A percentile compares a stretch with the other conserved stretches of the same genome.
Conservation (phyloP, 768 basidiomycete genomes). For the Sutorius australiensis region DNA sequence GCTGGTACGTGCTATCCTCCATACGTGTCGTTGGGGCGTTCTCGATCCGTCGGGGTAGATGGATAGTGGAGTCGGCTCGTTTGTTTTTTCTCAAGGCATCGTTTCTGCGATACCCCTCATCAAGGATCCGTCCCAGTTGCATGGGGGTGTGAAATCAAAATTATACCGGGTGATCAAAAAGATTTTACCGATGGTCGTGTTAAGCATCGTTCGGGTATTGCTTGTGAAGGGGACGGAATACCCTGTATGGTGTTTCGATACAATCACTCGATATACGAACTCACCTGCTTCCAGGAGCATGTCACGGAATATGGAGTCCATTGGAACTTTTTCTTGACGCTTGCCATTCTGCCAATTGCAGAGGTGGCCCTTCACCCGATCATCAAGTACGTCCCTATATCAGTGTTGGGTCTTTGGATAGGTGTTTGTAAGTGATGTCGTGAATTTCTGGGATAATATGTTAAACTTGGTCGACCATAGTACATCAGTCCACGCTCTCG, state of each 20-base stretch:
- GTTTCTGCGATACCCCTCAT: constrained; percentile 83
- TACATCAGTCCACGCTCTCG: constrained; percentile 66
- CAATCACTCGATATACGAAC: not conserved
- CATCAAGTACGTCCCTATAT: constrained; percentile 52
- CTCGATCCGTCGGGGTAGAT: constrained; percentile 52
- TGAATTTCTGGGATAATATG: not conserved
- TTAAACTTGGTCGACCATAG: constrained; percentile 36
- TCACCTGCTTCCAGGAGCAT: constrained; percentile 64
- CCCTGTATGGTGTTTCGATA: constrained; percentile 56
- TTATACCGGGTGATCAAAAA: constrained; percentile 50
- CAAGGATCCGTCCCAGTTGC: constrained; percentile 55
- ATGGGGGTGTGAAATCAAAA: constrained; percentile 47
- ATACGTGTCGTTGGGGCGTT: not conserved
- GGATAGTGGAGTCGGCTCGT: constrained; percentile 97
- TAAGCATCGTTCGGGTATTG: constrained; percentile 75
- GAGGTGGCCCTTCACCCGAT: constrained; percentile 69
- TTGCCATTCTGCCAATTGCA: constrained; percentile 73
- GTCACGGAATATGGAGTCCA: constrained; percentile 94
- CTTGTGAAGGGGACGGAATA: constrained; percentile 93
- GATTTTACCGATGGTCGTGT: constrained; percentile 57
- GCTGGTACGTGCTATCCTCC: constrained; percentile 51
- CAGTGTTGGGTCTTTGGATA: constrained; percentile 58
- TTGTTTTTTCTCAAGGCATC: constrained; percentile 94
- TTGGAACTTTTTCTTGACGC: constrained; percentile 98
- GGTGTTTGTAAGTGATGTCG: constrained; percentile 47